Percentiles rank a stretch among this genome's conserved stretches.
Evolutionary conservation across 2,329 filamentous ascomycete genomes (phyloP).

Genomic region (Metarhizium rileyi): DNA sequence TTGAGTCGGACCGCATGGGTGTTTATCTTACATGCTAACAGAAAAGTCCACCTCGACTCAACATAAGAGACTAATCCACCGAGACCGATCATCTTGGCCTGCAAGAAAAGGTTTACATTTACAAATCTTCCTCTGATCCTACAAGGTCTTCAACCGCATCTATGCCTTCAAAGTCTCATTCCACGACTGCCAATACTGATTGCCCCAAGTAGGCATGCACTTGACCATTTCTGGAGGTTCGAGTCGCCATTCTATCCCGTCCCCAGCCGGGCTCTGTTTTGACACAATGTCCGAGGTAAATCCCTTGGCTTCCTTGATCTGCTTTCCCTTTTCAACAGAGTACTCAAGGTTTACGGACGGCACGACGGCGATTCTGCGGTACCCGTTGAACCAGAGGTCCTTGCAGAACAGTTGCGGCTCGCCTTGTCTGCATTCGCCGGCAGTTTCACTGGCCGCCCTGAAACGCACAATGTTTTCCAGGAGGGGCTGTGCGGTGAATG

Average conservation of each 20-base stretch:
- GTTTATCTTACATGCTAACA: no score
- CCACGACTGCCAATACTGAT: conserved; percentile 33
- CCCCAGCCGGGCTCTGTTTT: conserved; percentile 17
- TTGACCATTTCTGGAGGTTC: conserved; percentile 36
- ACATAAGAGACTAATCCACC: no score
- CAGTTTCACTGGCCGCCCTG: conserved; percentile 19
- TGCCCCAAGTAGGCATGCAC: conserved; percentile 34
- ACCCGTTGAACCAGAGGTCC: conserved; percentile 42
- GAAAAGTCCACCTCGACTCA: no score
- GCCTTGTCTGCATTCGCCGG: conserved; percentile 40
- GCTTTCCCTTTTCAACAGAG: conserved; percentile 30
- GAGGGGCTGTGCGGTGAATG: conserved; percentile 38
- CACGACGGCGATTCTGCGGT: conserved; percentile 44
- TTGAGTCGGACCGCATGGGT: no score
- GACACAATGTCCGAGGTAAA: conserved; percentile 29
- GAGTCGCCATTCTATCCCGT: conserved; percentile 31
- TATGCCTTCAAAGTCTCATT: conserved; percentile 8
- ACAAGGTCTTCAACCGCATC: not conserved
- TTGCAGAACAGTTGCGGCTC: conserved; percentile 49
- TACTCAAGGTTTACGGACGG: conserved; percentile 48
- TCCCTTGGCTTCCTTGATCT: conserved; percentile 41
- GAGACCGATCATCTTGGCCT: no score
- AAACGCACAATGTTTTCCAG: conserved; percentile 32
- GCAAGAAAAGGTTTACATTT: no score
- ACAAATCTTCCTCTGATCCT: no score